Percentiles rank a stretch among this genome's conserved stretches.
Evolutionary conservation across 148 eudicot species (phyloP).

Genomic region (Fagopyrum homotropicum): DNA sequence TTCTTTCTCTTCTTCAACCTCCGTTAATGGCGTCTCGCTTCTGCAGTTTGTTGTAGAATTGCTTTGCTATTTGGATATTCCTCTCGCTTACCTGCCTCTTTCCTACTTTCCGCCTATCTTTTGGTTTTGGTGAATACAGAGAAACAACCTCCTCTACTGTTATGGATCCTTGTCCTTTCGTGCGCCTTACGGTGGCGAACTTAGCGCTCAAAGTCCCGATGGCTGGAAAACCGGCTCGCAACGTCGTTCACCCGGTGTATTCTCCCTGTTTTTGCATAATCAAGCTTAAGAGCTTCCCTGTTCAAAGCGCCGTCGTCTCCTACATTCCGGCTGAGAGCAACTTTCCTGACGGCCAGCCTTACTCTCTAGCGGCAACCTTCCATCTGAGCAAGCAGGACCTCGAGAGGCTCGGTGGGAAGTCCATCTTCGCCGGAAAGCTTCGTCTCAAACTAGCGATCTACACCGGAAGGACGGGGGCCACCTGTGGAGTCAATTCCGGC

Average conservation of each 20-base stretch:
- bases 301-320: constrained; percentile 39
- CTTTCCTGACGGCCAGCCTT: constrained; percentile 20
- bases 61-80: neutral
- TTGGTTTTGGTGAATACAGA: neutral
- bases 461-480: constrained; percentile 47
- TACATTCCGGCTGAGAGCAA: constrained; percentile 27
- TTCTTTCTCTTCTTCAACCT: neutral
- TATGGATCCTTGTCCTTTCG: constrained; percentile 10
- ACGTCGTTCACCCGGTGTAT: constrained; percentile 50
- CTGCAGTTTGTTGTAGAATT: neutral
- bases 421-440: constrained; percentile 28
- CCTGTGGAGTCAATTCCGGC: constrained; percentile 52
- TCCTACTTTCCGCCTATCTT: neutral
- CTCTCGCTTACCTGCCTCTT: neutral
- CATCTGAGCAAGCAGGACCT: constrained; percentile 48
- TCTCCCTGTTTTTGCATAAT: constrained; percentile 66
- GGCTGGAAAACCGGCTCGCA: constrained; percentile 44
- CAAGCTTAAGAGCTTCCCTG: constrained; percentile 50
- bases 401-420: constrained; percentile 26
- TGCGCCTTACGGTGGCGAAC: constrained; percentile 49
- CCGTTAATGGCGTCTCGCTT: neutral
- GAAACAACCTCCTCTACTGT: neutral
- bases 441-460: constrained; percentile 29
- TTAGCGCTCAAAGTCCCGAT: constrained; percentile 53
- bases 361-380: constrained; percentile 32